These are phyloP conservation scores for Puccinellia tenuiflora DNA, from an alignment of 176 grass and related monocot genomes.

Conservation along the genomic window DNA sequence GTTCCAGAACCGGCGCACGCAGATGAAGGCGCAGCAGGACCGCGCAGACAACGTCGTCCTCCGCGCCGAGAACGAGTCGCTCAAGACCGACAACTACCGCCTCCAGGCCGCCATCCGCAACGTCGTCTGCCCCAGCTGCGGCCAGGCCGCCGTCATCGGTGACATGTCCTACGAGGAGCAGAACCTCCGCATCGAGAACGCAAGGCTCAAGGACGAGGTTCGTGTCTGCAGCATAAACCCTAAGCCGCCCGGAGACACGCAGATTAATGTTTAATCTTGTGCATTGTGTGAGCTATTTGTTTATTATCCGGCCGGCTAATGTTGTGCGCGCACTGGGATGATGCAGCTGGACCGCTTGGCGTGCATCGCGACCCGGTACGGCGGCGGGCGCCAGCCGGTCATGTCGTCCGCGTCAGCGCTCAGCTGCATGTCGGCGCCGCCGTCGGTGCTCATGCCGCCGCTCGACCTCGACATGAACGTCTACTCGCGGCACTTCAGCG, in stretches of 20 bases:
- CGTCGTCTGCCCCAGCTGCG: conserved; percentile 90
- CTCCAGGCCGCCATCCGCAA: conserved; percentile 86
- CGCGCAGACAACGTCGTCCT: conserved; percentile 76
- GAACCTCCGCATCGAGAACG: conserved; percentile 91
- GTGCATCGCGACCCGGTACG: conserved; percentile 62
- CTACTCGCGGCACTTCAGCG: conserved; percentile 70
- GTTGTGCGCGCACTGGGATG: background rate
- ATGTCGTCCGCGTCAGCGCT: conserved; percentile 33
- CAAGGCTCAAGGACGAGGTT: conserved; percentile 84
- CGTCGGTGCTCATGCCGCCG: conserved; percentile 45
- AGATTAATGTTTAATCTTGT: background rate
- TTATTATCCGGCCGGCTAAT: background rate
- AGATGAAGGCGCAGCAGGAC: conserved; percentile 99
- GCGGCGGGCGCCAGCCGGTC: conserved; percentile 33
- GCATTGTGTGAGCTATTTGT: background rate
- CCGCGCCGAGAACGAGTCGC: conserved; percentile 82
- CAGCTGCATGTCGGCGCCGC: conserved; percentile 26
- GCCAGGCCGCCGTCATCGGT: conserved; percentile 80
- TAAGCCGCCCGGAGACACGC: background rate
- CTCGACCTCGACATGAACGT: conserved; percentile 88
- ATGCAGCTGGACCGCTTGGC: conserved; percentile 82
- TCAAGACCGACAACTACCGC: conserved; percentile 87
- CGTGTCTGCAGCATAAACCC: background rate
- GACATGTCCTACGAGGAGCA: conserved; percentile 91
- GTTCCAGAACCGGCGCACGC: conserved; percentile 99